Conservation (phyloP, 805 yeast species). For the Wickerhamomyces queroliae region DNA sequence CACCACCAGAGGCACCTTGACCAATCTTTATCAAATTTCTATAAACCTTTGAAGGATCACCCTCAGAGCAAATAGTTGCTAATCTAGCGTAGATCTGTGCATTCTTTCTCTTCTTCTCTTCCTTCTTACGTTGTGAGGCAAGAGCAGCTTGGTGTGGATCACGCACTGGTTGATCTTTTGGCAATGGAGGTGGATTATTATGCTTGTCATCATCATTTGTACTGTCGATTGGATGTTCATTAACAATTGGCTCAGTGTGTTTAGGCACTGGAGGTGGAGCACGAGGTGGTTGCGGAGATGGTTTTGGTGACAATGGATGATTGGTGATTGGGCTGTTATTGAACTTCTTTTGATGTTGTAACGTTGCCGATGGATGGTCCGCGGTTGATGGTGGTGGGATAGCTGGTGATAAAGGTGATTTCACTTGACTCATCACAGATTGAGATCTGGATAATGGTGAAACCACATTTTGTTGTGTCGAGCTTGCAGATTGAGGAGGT, state of each 20-base stretch:
- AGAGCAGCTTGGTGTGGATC: conserved; percentile 47
- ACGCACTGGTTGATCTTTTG: conserved; percentile 37
- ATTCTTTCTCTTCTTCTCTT: conserved; percentile 68
- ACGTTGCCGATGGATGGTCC: neutral
- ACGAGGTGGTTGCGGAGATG: conserved; percentile 15
- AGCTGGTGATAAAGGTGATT: conserved; percentile 16
- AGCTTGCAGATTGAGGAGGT: conserved; percentile 34
- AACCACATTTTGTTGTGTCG: conserved; percentile 16
- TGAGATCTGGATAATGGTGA: conserved; percentile 22
- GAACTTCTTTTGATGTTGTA: neutral
- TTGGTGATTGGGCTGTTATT: conserved; percentile 2
- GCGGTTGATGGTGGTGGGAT: conserved; percentile 7
- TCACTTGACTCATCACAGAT: conserved; percentile 10
- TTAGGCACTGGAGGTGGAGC: conserved; percentile 22
- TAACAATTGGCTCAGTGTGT: conserved; percentile 4
- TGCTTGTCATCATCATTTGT: conserved; percentile 4
- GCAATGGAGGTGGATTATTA: conserved; percentile 24
- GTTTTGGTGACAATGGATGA: neutral
- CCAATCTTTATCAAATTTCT: conserved; percentile 78
- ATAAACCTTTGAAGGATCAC: conserved; percentile 75
- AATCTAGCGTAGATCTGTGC: conserved; percentile 67
- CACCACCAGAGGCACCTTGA: conserved; percentile 98
- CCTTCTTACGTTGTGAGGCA: conserved; percentile 63
- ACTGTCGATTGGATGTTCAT: conserved; percentile 15
- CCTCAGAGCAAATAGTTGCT: conserved; percentile 71